Percentiles rank a stretch among this genome's conserved stretches.
These are phyloP conservation scores for Ashbya aceris DNA, from an alignment of 1,139 yeast genomes.

Conservation along the genomic window DNA sequence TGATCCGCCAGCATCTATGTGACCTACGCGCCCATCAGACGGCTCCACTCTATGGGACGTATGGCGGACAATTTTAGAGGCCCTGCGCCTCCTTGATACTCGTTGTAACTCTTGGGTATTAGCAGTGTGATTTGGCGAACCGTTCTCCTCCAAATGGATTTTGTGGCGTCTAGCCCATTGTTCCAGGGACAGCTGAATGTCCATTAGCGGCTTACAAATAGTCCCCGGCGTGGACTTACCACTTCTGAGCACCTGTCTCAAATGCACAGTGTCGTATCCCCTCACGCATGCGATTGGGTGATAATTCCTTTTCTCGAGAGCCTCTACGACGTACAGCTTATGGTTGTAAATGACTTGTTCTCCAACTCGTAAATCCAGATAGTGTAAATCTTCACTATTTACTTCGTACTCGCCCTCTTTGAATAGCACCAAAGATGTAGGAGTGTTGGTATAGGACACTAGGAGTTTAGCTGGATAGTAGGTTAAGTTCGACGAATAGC, in stretches of 20 bases:
- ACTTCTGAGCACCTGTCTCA: conserved; percentile 26
- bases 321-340: conserved; percentile 37
- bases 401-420: conserved; percentile 15
- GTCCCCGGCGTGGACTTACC: conserved; percentile 16
- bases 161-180: conserved; percentile 28
- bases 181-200: conserved; percentile 19
- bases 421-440: conserved; percentile 17
- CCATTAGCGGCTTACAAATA: conserved; percentile 16
- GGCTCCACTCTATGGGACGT: neutral
- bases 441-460: conserved; percentile 7
- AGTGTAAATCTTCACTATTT: conserved; percentile 21
- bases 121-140: neutral
- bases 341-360: conserved; percentile 31
- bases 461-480: conserved; percentile 31
- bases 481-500: conserved; percentile 25
- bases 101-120: neutral
- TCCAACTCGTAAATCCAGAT: conserved; percentile 36
- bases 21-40: neutral
- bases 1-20: neutral
- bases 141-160: conserved; percentile 11
- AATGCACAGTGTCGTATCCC: conserved; percentile 45
- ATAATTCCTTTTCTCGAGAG: conserved; percentile 32
- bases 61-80: conserved; percentile 4
- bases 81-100: conserved; percentile 11
- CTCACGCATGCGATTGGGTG: conserved; percentile 41